phyloP scores from a whole-genome alignment of 768 basidiomycete genomes.

The Collybiopsis luxurians region DNA sequence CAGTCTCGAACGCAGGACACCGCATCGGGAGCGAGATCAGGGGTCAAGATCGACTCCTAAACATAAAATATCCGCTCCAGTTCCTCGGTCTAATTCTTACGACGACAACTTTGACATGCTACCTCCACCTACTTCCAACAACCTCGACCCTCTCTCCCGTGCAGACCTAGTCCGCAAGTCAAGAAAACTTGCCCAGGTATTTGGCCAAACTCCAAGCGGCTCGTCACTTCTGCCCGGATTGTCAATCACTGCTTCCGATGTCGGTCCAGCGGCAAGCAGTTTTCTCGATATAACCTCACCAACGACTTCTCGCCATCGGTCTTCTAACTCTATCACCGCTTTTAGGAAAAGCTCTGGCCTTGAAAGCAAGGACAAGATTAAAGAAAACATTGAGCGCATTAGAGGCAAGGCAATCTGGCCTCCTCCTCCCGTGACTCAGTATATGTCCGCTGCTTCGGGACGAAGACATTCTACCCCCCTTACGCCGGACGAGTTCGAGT shows the following conservation, averaged over 20 bases:
- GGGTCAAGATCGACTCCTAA: conserved; percentile 10
- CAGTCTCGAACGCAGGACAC: conserved; percentile 18
- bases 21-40: conserved; percentile 15
- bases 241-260: neutral
- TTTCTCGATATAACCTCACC: conserved; percentile 16
- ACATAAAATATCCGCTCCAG: neutral
- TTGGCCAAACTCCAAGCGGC: conserved; percentile 61
- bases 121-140: conserved; percentile 65
- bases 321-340: conserved; percentile 22
- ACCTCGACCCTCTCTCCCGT: conserved; percentile 61
- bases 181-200: conserved; percentile 78
- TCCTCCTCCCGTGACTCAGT: conserved; percentile 24
- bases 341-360: conserved; percentile 13
- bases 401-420: conserved; percentile 27
- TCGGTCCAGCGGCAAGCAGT: neutral
- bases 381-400: conserved; percentile 3
- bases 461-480: conserved; percentile 59
- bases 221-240: neutral
- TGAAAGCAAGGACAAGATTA: conserved; percentile 8
- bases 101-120: neutral
- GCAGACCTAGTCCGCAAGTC: conserved; percentile 70
- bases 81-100: conserved; percentile 1
- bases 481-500: conserved; percentile 43
- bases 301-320: conserved; percentile 1
- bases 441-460: conserved; percentile 25